Evolutionary conservation across 2,329 filamentous ascomycete genomes (phyloP), one percentile per base, ranked within the genome.

Genomic region (Didymella keratinophila): DNA sequence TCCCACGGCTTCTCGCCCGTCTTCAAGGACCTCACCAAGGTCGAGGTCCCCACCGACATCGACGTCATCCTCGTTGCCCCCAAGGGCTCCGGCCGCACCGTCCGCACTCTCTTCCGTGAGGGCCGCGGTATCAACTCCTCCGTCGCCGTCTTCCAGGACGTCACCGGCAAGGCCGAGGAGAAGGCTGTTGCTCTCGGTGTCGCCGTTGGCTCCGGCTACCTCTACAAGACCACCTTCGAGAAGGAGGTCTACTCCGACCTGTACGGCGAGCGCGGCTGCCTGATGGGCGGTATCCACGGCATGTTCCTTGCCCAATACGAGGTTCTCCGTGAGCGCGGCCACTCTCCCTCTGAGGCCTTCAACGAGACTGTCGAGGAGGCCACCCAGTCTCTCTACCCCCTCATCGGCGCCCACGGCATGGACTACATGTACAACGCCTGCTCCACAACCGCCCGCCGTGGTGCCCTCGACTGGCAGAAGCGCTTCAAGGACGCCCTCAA

Each of bases 291-390:
- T 82, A 99, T 99, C 83, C 95, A 99, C 88, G 95, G 95, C 80
- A 99, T 99, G 95, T 99, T 99, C 91, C 92, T 99, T 71, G 95
- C 95, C 64, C 95, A 99, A 86, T 99, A 99, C 87, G 95, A 99
- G 87, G 95, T 99, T 71, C 93, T 99, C 82, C 93, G 95, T 78
- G 95, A 99, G 89, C 90, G 91, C 72, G 95, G 95, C 82, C 95
- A 99, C 89, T 91, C 87, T 82, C 95, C 95, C 79, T 94, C 90
- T 74, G 95, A 99, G 85, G 95, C 95, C 70, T 99, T 99, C 90
- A 99, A 99, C 88, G 95, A 99, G 92, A 99, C 95, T 70, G 95
- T 99, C 71, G 95, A 99, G 87, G 95, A 99, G 87, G 95, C 95
- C 68, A 99, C 95, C 52, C 95, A 99, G 87, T 92, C 88, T 70